Conservation (phyloP, 2,329 filamentous ascomycete genomes). For the Stachybotrys elegans region DNA sequence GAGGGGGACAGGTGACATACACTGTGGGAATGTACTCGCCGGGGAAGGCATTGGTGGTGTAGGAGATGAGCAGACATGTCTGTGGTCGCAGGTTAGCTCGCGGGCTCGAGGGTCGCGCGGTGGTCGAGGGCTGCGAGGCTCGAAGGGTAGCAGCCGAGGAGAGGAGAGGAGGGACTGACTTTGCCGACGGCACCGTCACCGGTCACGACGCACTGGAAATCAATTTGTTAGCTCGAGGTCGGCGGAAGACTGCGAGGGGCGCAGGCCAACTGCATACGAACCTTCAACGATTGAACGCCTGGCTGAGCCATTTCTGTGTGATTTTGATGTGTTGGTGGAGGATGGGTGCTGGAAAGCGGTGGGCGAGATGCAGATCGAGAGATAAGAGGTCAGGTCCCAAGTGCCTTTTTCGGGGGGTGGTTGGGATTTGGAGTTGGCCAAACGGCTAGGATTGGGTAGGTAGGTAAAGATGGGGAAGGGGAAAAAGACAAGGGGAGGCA, state of each 20-base stretch:
- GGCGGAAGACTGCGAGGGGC: not conserved
- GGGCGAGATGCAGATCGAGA: not conserved
- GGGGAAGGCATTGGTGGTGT: conserved; percentile 99
- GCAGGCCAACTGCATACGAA: conserved; percentile 35
- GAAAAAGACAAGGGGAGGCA: too few relatives aligned
- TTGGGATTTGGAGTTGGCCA: too few relatives aligned
- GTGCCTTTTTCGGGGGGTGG: too few relatives aligned
- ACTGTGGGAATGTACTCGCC: conserved; percentile 99
- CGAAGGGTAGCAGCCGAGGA: not conserved
- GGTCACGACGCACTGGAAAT: conserved; percentile 90
- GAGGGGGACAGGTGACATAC: conserved; percentile 46
- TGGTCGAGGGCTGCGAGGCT: not conserved
- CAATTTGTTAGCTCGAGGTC: conserved; percentile 13
- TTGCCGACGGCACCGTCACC: conserved; percentile 99
- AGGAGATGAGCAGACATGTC: conserved; percentile 99
- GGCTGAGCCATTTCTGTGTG: conserved; percentile 65
- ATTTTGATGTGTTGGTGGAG: conserved; percentile 14
- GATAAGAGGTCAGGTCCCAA: too few relatives aligned
- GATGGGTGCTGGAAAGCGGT: conserved; percentile 2
- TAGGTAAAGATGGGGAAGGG: too few relatives aligned
- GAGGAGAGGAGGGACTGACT: conserved; percentile 42
- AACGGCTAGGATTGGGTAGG: too few relatives aligned
- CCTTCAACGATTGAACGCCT: conserved; percentile 88
- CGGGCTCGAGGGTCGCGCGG: conserved; percentile 4
- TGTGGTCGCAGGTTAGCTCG: conserved; percentile 33